These are phyloP conservation scores for Fusarium fujikuroi DNA, from an alignment of 2,329 filamentous ascomycete species.

Conservation along the genomic window DNA sequence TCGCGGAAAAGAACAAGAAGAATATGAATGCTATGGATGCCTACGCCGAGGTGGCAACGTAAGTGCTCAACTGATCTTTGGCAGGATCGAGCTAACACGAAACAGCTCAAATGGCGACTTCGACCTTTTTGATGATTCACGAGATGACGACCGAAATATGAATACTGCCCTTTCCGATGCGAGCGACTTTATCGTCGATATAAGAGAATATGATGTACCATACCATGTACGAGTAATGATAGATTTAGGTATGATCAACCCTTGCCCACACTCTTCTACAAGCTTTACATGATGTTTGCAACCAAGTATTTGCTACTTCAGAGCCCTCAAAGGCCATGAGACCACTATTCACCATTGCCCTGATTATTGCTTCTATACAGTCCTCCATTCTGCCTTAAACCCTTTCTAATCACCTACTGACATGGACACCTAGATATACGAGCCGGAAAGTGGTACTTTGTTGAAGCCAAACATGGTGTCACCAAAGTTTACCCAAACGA, in stretches of 20 bases:
- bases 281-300: constrained; percentile 83
- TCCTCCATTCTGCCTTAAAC: background rate
- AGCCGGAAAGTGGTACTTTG: constrained; percentile 96
- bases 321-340: constrained; percentile 94
- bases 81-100: constrained; percentile 25
- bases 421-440: constrained; percentile 76
- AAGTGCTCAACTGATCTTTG: constrained; percentile 48
- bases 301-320: constrained; percentile 99
- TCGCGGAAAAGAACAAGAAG: constrained; percentile 97
- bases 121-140: constrained; percentile 92
- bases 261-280: background rate
- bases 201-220: constrained; percentile 98
- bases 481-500: constrained; percentile 87
- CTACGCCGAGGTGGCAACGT: constrained; percentile 95
- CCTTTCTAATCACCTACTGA: constrained; percentile 13
- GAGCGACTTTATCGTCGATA: constrained; percentile 97
- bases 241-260: constrained; percentile 74
- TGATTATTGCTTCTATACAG: constrained; percentile 63
- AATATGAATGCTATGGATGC: constrained; percentile 97
- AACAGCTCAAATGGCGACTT: constrained; percentile 77
- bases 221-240: constrained; percentile 99
- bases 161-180: constrained; percentile 83
- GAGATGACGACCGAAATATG: constrained; percentile 82
- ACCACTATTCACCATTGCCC: constrained; percentile 89
- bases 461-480: constrained; percentile 91